Percentiles rank a stretch among this genome's conserved stretches.
Evolutionary conservation across 805 yeast species (phyloP).

Genomic region (Hanseniaspora lindneri): DNA sequence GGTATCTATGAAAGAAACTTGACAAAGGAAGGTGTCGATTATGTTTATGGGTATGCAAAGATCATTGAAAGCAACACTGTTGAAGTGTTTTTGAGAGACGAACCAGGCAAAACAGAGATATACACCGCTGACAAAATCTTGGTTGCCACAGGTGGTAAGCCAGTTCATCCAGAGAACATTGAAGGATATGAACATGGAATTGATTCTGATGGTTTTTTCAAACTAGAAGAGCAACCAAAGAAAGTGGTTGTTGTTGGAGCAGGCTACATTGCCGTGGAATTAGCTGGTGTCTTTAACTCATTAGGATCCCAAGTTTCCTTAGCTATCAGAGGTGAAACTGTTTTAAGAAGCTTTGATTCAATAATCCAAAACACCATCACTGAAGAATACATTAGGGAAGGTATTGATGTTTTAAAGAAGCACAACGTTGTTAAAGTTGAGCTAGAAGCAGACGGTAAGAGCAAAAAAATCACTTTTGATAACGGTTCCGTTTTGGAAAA

Average conservation of each 20-base stretch:
- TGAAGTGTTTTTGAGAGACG: slow-evolving; percentile 62
- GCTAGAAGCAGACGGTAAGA: slow-evolving; percentile 29
- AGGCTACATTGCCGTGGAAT: slow-evolving; percentile 93
- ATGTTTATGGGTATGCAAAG: slow-evolving; percentile 72
- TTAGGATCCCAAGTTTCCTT: slow-evolving; percentile 78
- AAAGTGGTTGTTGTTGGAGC: slow-evolving; percentile 93
- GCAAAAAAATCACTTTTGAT: slow-evolving; percentile 40
- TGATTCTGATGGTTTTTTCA: slow-evolving; percentile 84
- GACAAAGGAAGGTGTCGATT: slow-evolving; percentile 79
- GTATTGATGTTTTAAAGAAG: slow-evolving; percentile 66
- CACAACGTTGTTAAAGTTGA: slow-evolving; percentile 41
- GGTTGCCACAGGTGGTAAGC: slow-evolving; percentile 88
- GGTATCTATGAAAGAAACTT: slow-evolving; percentile 88
- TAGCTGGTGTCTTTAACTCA: slow-evolving; percentile 86
- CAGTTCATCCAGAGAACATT: slow-evolving; percentile 52
- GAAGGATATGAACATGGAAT: slow-evolving; percentile 77
- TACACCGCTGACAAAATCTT: slow-evolving; percentile 74
- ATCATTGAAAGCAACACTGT: slow-evolving; percentile 61
- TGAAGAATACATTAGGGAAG: slow-evolving; percentile 65
- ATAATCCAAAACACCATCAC: slow-evolving; percentile 70
- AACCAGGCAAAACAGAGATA: slow-evolving; percentile 33
- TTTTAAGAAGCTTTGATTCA: slow-evolving; percentile 77
- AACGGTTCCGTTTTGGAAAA: slow-evolving; percentile 39
- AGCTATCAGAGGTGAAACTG: slow-evolving; percentile 82
- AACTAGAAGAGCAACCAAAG: slow-evolving; percentile 70